phyloP scores from a whole-genome alignment of 371 early-diverging fungal genomes.

The Mucor piriformis region DNA sequence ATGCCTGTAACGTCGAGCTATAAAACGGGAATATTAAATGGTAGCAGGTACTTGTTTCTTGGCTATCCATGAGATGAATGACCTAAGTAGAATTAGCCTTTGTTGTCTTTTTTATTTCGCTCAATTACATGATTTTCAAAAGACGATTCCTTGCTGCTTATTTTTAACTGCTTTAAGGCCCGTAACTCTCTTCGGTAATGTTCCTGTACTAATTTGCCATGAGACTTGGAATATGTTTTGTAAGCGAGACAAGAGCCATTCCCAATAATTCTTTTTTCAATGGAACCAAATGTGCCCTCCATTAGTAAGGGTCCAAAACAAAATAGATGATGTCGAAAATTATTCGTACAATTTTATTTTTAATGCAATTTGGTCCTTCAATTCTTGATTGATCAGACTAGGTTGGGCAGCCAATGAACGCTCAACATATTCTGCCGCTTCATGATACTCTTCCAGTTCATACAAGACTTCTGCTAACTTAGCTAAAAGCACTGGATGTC shows the following conservation, averaged over 20 bases:
- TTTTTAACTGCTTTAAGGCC: conserved; percentile 30
- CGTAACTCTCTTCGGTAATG: conserved; percentile 45
- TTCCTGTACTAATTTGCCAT: conserved; percentile 32
- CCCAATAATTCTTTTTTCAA: conserved; percentile 24
- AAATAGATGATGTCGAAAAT: neutral
- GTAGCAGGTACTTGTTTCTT: conserved; percentile 16
- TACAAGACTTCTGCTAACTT: conserved; percentile 39
- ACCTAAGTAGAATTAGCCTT: conserved; percentile 18
- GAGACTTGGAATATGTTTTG: conserved; percentile 41
- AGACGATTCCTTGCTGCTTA: conserved; percentile 23
- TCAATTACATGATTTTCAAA: conserved; percentile 32
- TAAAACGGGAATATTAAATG: conserved; percentile 40
- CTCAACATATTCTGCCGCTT: conserved; percentile 1
- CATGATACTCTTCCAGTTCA: conserved; percentile 11
- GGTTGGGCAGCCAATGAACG: too few relatives aligned
- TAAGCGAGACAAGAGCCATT: conserved; percentile 31
- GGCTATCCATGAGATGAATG: conserved; percentile 30
- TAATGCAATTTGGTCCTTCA: too few relatives aligned
- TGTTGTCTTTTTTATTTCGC: neutral
- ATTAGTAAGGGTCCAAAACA: neutral
- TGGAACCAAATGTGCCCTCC: conserved; percentile 38
- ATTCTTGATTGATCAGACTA: too few relatives aligned
- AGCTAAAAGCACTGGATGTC: conserved; percentile 34
- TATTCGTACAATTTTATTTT: too few relatives aligned
- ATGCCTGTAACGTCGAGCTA: conserved; percentile 19